A percentile compares a stretch with the other conserved stretches of the same genome.
These are phyloP conservation scores for Aspergillus latus DNA, from an alignment of 2,329 filamentous ascomycete species.

Conservation along the genomic window DNA sequence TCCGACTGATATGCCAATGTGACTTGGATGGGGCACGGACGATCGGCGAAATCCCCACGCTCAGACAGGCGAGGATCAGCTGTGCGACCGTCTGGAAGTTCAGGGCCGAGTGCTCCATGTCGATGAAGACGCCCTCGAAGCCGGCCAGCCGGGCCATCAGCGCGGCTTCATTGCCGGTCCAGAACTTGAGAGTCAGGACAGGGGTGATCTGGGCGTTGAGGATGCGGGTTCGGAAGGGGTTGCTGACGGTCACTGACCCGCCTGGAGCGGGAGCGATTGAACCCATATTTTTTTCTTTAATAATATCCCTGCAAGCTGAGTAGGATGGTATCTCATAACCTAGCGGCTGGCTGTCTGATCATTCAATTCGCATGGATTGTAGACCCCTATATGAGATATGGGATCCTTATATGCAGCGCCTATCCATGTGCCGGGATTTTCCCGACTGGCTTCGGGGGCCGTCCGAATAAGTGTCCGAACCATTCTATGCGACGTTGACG, in stretches of 20 bases:
- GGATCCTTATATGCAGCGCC: too few species aligned
- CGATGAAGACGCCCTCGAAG: slow-evolving; percentile 45
- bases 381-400: too few species aligned
- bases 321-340: too few species aligned
- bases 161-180: slow-evolving; percentile 37
- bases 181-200: slow-evolving; percentile 32
- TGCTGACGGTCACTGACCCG: slow-evolving; percentile 20
- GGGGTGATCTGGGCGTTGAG: slow-evolving; percentile 32
- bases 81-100: slow-evolving; percentile 39
- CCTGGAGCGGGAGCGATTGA: slow-evolving; percentile 13
- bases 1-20: slow-evolving; percentile 39
- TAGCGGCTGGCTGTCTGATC: too few species aligned
- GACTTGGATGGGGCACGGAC: slow-evolving; percentile 45
- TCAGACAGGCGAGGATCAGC: slow-evolving; percentile 42
- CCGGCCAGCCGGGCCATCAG: slow-evolving; percentile 45
- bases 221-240: slow-evolving; percentile 33
- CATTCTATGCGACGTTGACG: too few species aligned
- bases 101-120: slow-evolving; percentile 48
- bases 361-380: too few species aligned
- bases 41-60: slow-evolving; percentile 43
- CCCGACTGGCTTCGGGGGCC: background rate
- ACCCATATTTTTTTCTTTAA: too few species aligned
- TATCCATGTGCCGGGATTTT: too few species aligned
- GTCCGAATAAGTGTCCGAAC: background rate
- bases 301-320: too few species aligned